phyloP scores from a whole-genome alignment of 352 stramenopile species.

The Phytophthora sojae region DNA sequence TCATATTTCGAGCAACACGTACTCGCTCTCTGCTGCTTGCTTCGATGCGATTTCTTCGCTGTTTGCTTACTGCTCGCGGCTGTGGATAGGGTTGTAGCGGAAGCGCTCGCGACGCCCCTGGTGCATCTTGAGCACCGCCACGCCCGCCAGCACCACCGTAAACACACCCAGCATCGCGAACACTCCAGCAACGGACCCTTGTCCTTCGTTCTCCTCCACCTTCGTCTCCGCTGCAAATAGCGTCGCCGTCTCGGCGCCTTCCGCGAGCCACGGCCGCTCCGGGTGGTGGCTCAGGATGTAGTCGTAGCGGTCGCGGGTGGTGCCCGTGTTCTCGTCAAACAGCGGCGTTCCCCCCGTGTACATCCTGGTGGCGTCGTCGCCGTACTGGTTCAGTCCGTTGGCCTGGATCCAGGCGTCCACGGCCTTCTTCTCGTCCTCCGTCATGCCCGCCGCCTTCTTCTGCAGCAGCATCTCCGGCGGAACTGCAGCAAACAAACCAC shows the following conservation, averaged over 20 bases:
- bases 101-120: slow-evolving; percentile 44
- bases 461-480: not conserved
- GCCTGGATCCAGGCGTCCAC: slow-evolving; percentile 70
- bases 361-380: slow-evolving; percentile 55
- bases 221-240: slow-evolving; percentile 12
- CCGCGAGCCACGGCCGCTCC: slow-evolving; percentile 61
- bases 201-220: slow-evolving; percentile 21
- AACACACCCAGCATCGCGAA: slow-evolving; percentile 49
- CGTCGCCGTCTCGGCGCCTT: slow-evolving; percentile 18
- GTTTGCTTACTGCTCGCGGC: slow-evolving; percentile 37
- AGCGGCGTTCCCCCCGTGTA: slow-evolving; percentile 85
- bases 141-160: slow-evolving; percentile 38
- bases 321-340: slow-evolving; percentile 77
- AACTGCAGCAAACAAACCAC: slow-evolving; percentile 25
- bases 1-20: slow-evolving; percentile 34
- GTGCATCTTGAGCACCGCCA: slow-evolving; percentile 43
- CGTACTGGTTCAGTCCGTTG: slow-evolving; percentile 69
- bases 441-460: slow-evolving; percentile 20
- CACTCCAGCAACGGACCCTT: slow-evolving; percentile 38
- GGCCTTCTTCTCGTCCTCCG: slow-evolving; percentile 56
- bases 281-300: slow-evolving; percentile 75
- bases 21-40: slow-evolving; percentile 7
- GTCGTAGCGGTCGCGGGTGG: slow-evolving; percentile 55
- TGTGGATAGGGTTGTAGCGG: slow-evolving; percentile 62
- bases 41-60: not conserved